phyloP scores from a whole-genome alignment of 139 green algal genomes.

The Choricystis sp. region DNA sequence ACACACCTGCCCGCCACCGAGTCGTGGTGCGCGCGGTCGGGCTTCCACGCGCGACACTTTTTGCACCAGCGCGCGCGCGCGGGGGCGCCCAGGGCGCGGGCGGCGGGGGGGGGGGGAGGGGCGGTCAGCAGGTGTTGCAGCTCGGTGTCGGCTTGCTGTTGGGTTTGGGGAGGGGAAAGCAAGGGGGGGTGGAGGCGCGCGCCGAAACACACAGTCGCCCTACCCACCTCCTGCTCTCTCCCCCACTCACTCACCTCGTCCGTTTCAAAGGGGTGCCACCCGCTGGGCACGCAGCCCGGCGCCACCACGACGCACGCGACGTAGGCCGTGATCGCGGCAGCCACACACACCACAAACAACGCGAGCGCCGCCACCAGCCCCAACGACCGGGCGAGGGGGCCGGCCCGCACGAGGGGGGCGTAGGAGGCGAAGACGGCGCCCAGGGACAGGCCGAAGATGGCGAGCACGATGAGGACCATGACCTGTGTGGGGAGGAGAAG shows the following conservation, averaged over 20 bases:
- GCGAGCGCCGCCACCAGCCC: neutral
- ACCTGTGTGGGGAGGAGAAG: slow-evolving; percentile 18
- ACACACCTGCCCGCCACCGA: slow-evolving; percentile 71
- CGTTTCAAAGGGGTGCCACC: slow-evolving; percentile 70
- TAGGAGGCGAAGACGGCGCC: neutral
- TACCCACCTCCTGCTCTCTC: no score
- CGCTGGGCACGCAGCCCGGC: slow-evolving; percentile 63
- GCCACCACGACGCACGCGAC: slow-evolving; percentile 61
- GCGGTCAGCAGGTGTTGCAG: slow-evolving; percentile 10
- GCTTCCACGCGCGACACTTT: slow-evolving; percentile 70
- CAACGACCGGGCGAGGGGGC: neutral
- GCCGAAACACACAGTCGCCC: no score
- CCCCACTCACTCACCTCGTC: slow-evolving; percentile 32
- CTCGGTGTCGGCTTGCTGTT: slow-evolving; percentile 12
- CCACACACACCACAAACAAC: slow-evolving; percentile 24
- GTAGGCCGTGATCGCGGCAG: slow-evolving; percentile 85
- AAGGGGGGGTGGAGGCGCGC: no score
- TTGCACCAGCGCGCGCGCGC: slow-evolving; percentile 26
- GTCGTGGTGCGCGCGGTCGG: slow-evolving; percentile 79
- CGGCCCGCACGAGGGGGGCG: neutral
- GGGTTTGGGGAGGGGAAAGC: neutral
- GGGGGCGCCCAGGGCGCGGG: slow-evolving; percentile 2
- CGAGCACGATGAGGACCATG: slow-evolving; percentile 71
- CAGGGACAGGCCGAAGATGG: slow-evolving; percentile 22
- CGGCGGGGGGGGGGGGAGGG: neutral